Evolutionary conservation across 2,329 filamentous ascomycete species (phyloP), one percentile per base, ranked within the genome.

Genomic region (Alternaria tenuissima): DNA sequence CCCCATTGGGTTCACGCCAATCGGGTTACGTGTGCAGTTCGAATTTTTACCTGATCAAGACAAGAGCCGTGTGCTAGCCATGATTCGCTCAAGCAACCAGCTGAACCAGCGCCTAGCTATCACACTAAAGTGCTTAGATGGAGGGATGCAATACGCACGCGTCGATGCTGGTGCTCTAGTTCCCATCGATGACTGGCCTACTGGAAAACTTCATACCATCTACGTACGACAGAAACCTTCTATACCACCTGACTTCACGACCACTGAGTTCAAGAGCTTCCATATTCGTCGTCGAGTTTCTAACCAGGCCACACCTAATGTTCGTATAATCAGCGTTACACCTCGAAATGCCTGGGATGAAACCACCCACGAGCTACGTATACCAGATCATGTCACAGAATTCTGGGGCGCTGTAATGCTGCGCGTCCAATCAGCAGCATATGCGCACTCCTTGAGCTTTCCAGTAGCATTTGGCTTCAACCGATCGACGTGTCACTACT

Each of bases 121-220:
- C 7, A 54, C 60, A 12, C 55, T 72, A 3, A 72, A 67, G 16
- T 67, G 67, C 26, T 52, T 73, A 2, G 71, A 73, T 24, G 64
- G 59, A 20, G 39, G 55, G 11, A 56, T 39, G 34, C 86, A 84
- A 47, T 73, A 71, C 32, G 65, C 71, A 1, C 64, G 71, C 9
- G 67, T 71, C 20, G 58, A 71, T 84, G 60, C 83, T 76, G 0
- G 87, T 83, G 0, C 87, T 86, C 64, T 72, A 85, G 1, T 77
- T 83, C n/a, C 86, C 83, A 0, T 77, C 87, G 1, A 72, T 80
- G 3, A 72, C 41, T 73, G 69, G 69, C 71, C 71, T 9, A 71
- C 62, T 4, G 69, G 69, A 1, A 59, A 67, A n/a, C 61, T 68
- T 3, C 64, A 64, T 12, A 69, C 65, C 4, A 66, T 73, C 2